Base-by-base conservation (phyloP, 2,329 filamentous ascomycete genomes). In the Trichoderma sp. region DNA sequence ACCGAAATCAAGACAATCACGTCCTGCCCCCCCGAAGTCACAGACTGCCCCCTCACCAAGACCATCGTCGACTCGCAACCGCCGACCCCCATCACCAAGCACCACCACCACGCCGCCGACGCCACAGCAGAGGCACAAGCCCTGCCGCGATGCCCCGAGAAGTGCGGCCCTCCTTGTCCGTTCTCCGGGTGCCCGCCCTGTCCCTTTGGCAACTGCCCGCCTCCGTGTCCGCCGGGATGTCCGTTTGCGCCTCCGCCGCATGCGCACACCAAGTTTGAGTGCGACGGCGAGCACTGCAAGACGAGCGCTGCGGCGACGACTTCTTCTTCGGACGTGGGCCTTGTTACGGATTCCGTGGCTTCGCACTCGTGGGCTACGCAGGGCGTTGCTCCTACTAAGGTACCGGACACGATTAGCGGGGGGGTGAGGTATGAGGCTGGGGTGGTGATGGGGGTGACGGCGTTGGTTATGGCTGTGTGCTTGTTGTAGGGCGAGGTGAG, bases 1-100 rank as follows among this genome's bases (percentile, higher is more conserved):
- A 64, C 58, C 44, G 34, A 39, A 14, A 47, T 66, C 44, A 51
- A 58, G 51, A 71, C 71, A 4, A 67, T 69, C 17, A 70, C 69
- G 15, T 81, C 79, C 51, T 85, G 83, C 78, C 81, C 78, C 64
- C 79, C 84, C 57, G 81, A 80, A 65, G 83, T 85, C 73, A 82
- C 83, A 74, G 72, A 87, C 83, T 88, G 85, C 79, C 80, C 80
- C 6, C 15, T 64, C 21, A 28, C 47, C 24, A 62, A 39, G 30
- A 7, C 14, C 19, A 44, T 21, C 39, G 34, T 21, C 39, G 34
- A 39, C 34, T 4, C 34, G 26, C 26, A 3, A 7, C 26, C 26
- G 34, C 12, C 12, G 3, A 14, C 34, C 34, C 34, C 34, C 12
- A 39, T 39, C 34, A 39, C 34, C 5, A 39, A 39, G 34, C 34